Base-by-base conservation (phyloP, 2,329 filamentous ascomycete species). In the Coniosporium tulheliwenetii region DNA sequence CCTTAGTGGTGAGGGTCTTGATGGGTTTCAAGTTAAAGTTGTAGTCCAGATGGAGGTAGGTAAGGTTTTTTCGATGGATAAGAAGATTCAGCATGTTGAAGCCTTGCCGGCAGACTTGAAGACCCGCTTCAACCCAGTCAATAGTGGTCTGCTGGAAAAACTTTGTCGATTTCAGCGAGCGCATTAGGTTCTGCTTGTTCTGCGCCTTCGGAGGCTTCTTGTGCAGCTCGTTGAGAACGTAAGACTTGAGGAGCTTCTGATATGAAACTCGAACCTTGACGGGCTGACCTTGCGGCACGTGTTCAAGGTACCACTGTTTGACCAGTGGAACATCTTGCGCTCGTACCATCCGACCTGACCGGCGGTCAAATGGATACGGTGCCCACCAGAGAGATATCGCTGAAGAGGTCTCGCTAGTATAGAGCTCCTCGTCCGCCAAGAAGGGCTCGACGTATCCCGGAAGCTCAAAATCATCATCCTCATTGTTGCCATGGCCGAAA, bases 61-160 rank as follows among this genome's bases (percentile, higher is more conserved):
- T 98, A 51, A 98, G 66, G 60, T 98, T 98, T 71, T 98, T 98
- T 53, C 91, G 81, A 58, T 98, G 91, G 50, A 98, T 98, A 50
- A 98, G 69, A 40, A 98, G 70, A 54, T 98, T 98, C 44, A 98
- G 70, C 89, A 98, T 98, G 65, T 98, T 98, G 71, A 95, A 98
- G 41, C 91, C 91, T 59, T 98, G 91, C 39, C 91, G 79, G 60
- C 91, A 98, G 46, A 98, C 91, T 65, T 98, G 93, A 55, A 98
- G 72, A 65, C 93, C 91, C 51, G 93, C 91, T 66, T 98, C 91
- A 35, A 98, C 91, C 91, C 91, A 98, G 59, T 98, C 91, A 47
- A 98, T 96, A 8, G 85, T 94, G 2, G 91, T 98, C 62, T 96
- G 91, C 62, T 98, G 93, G 72, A 98, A 98, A 67, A 98, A 98